Evolutionary conservation across 148 eudicot genomes (phyloP), one percentile per base, ranked within the genome.

Genomic region (Dianthus caryophyllus): DNA sequence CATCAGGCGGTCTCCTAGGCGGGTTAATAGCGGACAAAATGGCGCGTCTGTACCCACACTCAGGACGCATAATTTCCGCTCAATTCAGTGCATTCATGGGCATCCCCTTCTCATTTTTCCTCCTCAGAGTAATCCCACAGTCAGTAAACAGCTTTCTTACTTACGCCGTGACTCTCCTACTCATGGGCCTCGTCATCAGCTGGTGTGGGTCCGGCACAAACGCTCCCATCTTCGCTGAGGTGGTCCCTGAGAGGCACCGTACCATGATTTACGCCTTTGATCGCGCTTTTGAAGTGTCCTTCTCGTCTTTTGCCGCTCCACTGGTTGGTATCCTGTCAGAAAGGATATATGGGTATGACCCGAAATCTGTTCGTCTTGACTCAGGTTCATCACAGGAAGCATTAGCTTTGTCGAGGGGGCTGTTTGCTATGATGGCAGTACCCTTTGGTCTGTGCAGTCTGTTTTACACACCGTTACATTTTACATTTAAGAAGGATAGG

Each of bases 191-290:
- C 7, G 82, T 80, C 47, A 94, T 94, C 65, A 90, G 97, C 83
- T 94, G 98, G 98, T 59, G 70, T 66, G 88, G 72, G 22, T 80
- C 98, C 6, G 98, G 96, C 26, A 79, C 84, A 9, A 94, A 94
- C 43, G 90, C 81, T 9, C 98, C 98, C 33, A 90, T 94, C 83
- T 94, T 90, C 66, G 96, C 97, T 12, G 92, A 94, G 80, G 96
- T 90, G 48, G 98, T 90, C 49, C 98, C 98, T 0, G 58, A 81
- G 26, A 88, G 74, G 39, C 90, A 94, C 76, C 85, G 97, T 48
- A 94, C 98, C 48, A 94, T 90, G 97, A 86, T 94, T 20, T 94
- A 94, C 53, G 95, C 98, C 39, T 94, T 88, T 72, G 96, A 94
- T 70, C 88, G 98, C 6, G 96, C 98, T 6, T 87, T 88, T 65